Percentiles rank a stretch among this genome's conserved stretches.
These are phyloP conservation scores for Hippophae rhamnoides DNA, from an alignment of 306 rosid species.

Conservation along the genomic window DNA sequence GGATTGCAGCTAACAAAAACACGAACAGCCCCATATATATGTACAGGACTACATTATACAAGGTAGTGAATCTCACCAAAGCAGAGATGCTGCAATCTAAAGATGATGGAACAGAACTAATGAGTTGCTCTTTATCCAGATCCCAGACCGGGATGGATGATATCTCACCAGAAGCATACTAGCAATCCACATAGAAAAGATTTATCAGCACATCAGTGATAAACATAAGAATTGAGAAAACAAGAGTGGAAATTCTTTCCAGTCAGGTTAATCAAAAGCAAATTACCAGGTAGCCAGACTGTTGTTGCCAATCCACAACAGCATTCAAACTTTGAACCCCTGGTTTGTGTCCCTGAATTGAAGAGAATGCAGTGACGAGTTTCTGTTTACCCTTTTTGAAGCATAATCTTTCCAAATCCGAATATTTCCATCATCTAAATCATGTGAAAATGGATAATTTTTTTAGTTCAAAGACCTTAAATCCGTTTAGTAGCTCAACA, in stretches of 20 bases:
- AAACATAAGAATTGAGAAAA: constrained; percentile 1
- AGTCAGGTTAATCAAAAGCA: constrained; percentile 9
- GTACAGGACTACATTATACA: too few relatives aligned
- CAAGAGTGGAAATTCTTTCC: neutral
- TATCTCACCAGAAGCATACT: constrained; percentile 86
- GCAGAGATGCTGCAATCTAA: constrained; percentile 88
- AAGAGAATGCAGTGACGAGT: constrained; percentile 93
- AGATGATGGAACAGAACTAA: constrained; percentile 61
- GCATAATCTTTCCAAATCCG: constrained; percentile 93
- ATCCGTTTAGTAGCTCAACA: neutral
- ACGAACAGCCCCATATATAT: too few relatives aligned
- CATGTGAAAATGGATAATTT: constrained; percentile 1
- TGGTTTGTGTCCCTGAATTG: constrained; percentile 85
- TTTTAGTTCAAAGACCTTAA: too few relatives aligned
- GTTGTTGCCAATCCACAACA: constrained; percentile 99
- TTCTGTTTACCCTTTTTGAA: constrained; percentile 65
- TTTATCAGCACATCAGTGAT: constrained; percentile 8
- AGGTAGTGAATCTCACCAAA: constrained; percentile 41
- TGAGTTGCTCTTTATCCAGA: constrained; percentile 83
- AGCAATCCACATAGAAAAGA: constrained; percentile 15
- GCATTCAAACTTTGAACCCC: constrained; percentile 74
- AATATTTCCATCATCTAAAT: constrained; percentile 76
- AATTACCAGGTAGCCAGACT: constrained; percentile 83
- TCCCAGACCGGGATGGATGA: constrained; percentile 84
- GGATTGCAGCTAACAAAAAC: too few relatives aligned